Base-by-base conservation (phyloP, 179 eudicot species). In the Monotropa hypopitys region DNA sequence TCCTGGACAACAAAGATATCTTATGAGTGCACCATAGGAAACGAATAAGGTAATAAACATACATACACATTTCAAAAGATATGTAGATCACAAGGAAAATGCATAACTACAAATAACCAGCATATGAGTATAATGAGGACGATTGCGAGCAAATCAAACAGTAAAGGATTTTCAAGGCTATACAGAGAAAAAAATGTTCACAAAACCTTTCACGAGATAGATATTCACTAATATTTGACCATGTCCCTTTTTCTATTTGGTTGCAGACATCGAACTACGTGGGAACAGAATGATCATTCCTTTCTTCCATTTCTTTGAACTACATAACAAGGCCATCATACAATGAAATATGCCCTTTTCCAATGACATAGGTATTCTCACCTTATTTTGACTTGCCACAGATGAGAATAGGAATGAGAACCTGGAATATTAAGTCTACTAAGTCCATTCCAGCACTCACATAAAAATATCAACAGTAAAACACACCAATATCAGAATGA, bases 1-100 rank as follows among this genome's bases (percentile, higher is more conserved):
- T 74, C 99, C 99, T 95, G 77, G 66, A 61, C 61, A 56, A 32
- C 82, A 20, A 72, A 18, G 10, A 28, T 16, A 77, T 61, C 43
- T 62, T 63, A 50, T 49, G n/a, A 74, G 53, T 54, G 40, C n/a
- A 4, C 9, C 62, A 21, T 9, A 30, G 56, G 46, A 67, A 23
- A 65, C 38, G 61, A 53, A 69, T 30, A 63, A 56, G 70, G 80
- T 54, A 73, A 56, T 40, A 43, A 71, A 6, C 21, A 76, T 20
- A 23, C 57, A 30, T 0, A 38, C 45, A 57, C 3, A 6, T 11
- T 28, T 28, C 20, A n/a, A 11, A 20, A 40, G 45, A 70, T 11
- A 42, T 54, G 72, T 56, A 43, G 8, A 33, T 23, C n/a, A 16
- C 35, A 33, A 50, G 18, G 76, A 21, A 20, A 50, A 50, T 72